Evolutionary conservation across 176 grass and related monocot species (phyloP), one percentile per base, ranked within the genome.

Genomic region (Rhipidocladum racemiflorum): DNA sequence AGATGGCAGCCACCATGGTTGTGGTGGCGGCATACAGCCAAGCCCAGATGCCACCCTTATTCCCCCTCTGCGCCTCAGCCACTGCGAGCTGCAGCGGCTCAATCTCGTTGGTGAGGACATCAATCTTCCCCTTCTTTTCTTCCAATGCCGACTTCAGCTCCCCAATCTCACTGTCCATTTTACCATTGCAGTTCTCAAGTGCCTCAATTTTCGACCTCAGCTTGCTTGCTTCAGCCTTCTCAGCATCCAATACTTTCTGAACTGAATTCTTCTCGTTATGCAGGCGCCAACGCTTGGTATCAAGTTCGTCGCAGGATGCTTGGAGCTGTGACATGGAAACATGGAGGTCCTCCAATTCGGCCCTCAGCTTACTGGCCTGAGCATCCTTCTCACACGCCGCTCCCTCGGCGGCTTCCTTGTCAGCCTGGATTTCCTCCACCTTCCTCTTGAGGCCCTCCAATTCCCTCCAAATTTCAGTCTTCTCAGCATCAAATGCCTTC

Each of bases 1-100:
- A 94, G 61, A 89, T 68, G 21, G 87, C 92, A 9, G 89, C 87
- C 24, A 94, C 53, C 79, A 87, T 67, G 46, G 89, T 89, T 21
- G 92, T 75, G 13, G 81, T 87, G 20, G 77, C 77, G 1, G 84
- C 87, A 85, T 83, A 89, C 36, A 94, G 32, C 89, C 92, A 94
- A 16, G 84, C 80, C 89, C 89, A 89, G 45, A 89, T 57, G 60
- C 81, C 81, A 66, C 54, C 81, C 74, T 85, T 90, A 13, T 50
- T 89, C 76, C 34, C 77, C 43, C 62, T 89, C 51, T 87, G 75
- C 8, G 84, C 73, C 43, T 89, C 89, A 30, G 73, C 87, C 51
- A 91, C 62, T 56, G 81, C 84, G 45, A 83, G 76, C 27, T 85
- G 89, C 81, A 94, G 77, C 67, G 44, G 24, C 48, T 83, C 81